These are phyloP conservation scores for Coprinellus aureogranulatus DNA, from an alignment of 768 basidiomycete genomes.

Conservation along the genomic window DNA sequence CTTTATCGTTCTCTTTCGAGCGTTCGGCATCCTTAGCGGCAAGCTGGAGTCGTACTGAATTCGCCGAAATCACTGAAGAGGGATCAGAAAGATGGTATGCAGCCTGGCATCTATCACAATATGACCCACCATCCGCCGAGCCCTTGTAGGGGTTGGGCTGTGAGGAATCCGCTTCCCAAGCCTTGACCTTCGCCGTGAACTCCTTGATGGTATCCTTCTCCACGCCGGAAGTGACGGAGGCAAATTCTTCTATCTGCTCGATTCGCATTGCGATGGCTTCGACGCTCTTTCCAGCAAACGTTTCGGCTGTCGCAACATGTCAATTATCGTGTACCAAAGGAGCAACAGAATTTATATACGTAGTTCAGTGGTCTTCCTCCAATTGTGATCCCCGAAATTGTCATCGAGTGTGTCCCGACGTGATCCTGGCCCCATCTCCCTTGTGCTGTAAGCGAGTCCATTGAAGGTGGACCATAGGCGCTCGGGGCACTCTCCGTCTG, in stretches of 20 bases:
- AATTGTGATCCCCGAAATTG: constrained; percentile 28
- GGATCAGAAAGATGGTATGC: too few relatives aligned
- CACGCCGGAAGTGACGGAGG: too few relatives aligned
- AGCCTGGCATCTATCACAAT: too few relatives aligned
- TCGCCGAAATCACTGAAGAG: too few relatives aligned
- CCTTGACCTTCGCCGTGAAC: constrained; percentile 18
- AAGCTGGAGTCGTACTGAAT: too few relatives aligned
- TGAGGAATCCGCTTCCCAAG: constrained; percentile 20
- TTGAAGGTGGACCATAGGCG: constrained; percentile 30
- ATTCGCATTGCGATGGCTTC: background rate
- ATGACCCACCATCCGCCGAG: constrained; percentile 5
- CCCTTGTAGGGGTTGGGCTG: constrained; percentile 18
- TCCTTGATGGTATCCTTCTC: constrained; percentile 2
- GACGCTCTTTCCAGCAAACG: background rate
- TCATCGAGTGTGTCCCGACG: constrained; percentile 24
- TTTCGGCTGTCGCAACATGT: constrained; percentile 13
- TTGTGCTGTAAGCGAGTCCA: constrained; percentile 24
- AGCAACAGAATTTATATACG: background rate
- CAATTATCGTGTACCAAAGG: background rate
- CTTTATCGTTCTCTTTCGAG: too few relatives aligned
- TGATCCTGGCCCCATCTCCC: constrained; percentile 36
- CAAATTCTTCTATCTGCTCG: constrained; percentile 1
- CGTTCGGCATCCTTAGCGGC: too few relatives aligned
- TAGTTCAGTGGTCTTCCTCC: constrained; percentile 23
- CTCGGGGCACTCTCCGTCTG: constrained; percentile 36